Base-by-base conservation (phyloP, 345 rosid species). In the Linum trigynum region DNA sequence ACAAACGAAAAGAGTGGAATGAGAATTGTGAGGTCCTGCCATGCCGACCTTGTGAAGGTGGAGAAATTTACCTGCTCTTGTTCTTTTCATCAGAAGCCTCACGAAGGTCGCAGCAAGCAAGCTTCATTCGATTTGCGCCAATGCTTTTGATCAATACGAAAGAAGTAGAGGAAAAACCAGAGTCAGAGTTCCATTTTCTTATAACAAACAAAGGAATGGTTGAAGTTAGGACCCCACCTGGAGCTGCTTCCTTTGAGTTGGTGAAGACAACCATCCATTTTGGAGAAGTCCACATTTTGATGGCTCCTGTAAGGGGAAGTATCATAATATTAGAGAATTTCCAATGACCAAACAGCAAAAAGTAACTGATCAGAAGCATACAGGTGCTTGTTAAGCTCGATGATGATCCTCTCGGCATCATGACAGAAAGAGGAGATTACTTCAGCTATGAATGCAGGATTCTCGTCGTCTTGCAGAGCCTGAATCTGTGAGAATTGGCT, bases 391-490 rank as follows among this genome's bases (percentile, higher is more conserved):
- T 63, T 76, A 59, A 73, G 35, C 58, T 79, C 80, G 17, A 63
- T 70, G 45, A 79, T 63, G 70, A 76, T 68, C 65, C 73, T 70
- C 55, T 73, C 77, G 4, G 77, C 69, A 55, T 73, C 80, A n/a
- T n/a, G 62, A 71, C 79, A 73, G 61, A 79, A 79, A 55, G 76
- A 53, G 14, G 59, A 48, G 43, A 76, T 73, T 37, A 79, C 77
- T 79, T 76, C 77, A n/a, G 65, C 59, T 6, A 74, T 70, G 32
- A 79, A 79, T 3, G 66, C 57, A 7, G 83, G 80, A 64, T 74
- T 71, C 42, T 38, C 48, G 40, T 42, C 64, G 56, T 76, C 79
- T 64, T 71, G 74, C 61, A 76, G 42, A 63, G 70, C 74, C 63
- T 66, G 78, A 66, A 79, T 39, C 53, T 76, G 72, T 60, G 66